A percentile compares a stretch with the other conserved stretches of the same genome.
These are phyloP conservation scores for Digitaria exilis DNA, from an alignment of 202 grass and related monocot species.

Conservation along the genomic window DNA sequence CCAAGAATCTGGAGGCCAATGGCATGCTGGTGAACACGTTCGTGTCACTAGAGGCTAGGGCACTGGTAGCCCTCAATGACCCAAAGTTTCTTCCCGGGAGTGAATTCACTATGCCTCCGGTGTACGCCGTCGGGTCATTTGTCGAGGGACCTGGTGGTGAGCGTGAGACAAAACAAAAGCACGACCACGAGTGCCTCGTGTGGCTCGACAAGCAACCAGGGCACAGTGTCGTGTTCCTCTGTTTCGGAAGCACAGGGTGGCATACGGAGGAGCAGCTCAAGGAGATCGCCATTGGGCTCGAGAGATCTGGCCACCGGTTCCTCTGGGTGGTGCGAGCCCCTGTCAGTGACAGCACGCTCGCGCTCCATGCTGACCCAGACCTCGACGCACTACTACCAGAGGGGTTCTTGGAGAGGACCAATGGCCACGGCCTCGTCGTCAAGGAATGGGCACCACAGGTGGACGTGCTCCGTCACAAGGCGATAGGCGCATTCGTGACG, in stretches of 20 bases:
- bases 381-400: neutral
- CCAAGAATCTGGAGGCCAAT: neutral
- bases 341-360: no score
- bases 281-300: neutral
- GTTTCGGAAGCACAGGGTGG: neutral
- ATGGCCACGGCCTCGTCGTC: neutral
- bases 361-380: neutral
- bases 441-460: neutral
- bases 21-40: neutral
- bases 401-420: neutral
- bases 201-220: neutral
- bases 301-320: neutral
- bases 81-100: neutral
- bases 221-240: neutral
- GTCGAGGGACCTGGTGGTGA: neutral
- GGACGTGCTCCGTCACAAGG: neutral
- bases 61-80: neutral
- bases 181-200: neutral
- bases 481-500: slow-evolving; percentile 40
- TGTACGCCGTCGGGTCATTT: neutral
- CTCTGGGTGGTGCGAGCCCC: neutral
- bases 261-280: neutral
- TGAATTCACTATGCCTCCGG: no score
- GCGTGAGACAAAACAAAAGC: neutral
- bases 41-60: neutral